A percentile compares a stretch with the other conserved stretches of the same genome.
Evolutionary conservation across 75 land plant species (phyloP).

Genomic region (Cunninghamia lanceolata): DNA sequence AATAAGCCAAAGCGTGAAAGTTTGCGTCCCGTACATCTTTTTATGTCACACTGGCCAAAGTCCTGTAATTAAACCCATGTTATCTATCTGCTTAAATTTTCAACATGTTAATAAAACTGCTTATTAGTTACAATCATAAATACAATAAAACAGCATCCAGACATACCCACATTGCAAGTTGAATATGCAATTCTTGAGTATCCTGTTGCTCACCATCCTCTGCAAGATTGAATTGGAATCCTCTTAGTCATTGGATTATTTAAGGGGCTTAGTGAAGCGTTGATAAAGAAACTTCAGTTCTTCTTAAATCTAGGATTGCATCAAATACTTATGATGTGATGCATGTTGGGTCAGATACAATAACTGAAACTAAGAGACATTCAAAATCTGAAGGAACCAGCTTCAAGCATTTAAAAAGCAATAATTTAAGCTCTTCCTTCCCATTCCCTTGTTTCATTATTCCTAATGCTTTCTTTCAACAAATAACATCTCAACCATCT

Average conservation of each 20-base stretch:
- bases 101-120: not conserved
- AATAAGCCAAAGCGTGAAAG: slow-evolving; percentile 81
- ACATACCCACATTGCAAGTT: slow-evolving; percentile 75
- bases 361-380: not conserved
- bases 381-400: not conserved
- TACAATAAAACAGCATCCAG: not conserved
- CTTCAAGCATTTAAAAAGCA: not conserved
- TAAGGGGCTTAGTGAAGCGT: not conserved
- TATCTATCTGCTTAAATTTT: not conserved
- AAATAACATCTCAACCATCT: not conserved
- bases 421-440: not conserved
- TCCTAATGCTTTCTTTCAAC: not conserved
- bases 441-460: not conserved
- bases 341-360: too few relatives aligned
- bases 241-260: not conserved
- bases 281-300: not conserved
- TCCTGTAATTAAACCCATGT: slow-evolving; percentile 42
- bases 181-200: slow-evolving; percentile 23
- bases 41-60: slow-evolving; percentile 94
- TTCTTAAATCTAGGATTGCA: not conserved
- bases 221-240: slow-evolving; percentile 2
- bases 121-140: not conserved
- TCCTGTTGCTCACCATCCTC: slow-evolving; percentile 22
- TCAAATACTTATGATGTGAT: not conserved
- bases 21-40: slow-evolving; percentile 93